Evolutionary conservation across 2,329 filamentous ascomycete species (phyloP).

Genomic region (Metarhizium anisopliae): DNA sequence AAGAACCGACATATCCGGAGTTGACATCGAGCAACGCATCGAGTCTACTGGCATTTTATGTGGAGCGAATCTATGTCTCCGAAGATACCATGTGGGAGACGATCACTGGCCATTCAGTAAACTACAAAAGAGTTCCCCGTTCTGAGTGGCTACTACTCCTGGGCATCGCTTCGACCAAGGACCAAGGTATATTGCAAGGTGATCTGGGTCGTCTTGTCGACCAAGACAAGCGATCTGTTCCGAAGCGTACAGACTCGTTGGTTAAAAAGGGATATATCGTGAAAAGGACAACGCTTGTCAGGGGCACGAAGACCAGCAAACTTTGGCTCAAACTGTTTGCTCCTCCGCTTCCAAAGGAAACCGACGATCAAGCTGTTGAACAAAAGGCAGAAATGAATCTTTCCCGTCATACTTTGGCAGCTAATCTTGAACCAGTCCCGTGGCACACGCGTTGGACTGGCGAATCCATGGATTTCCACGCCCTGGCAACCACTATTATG

Average conservation of each 20-base stretch:
- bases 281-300: slow-evolving; percentile 50
- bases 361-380: slow-evolving; percentile 14
- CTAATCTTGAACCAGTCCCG: slow-evolving; percentile 43
- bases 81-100: slow-evolving; percentile 51
- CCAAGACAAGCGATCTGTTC: slow-evolving; percentile 56
- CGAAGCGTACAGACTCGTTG: slow-evolving; percentile 50
- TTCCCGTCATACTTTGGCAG: slow-evolving; percentile 28
- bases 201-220: slow-evolving; percentile 48
- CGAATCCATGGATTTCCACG: slow-evolving; percentile 47
- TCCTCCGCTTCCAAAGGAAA: slow-evolving; percentile 31
- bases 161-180: slow-evolving; percentile 45
- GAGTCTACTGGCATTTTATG: neutral
- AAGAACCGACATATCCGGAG: neutral
- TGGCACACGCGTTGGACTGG: slow-evolving; percentile 50
- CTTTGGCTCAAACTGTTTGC: slow-evolving; percentile 51
- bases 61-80: slow-evolving; percentile 34
- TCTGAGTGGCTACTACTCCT: slow-evolving; percentile 51
- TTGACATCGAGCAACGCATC: neutral
- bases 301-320: slow-evolving; percentile 53
- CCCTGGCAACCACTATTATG: slow-evolving; percentile 47
- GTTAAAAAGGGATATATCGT: slow-evolving; percentile 52
- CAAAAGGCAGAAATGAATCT: slow-evolving; percentile 27
- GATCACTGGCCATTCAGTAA: slow-evolving; percentile 48
- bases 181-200: slow-evolving; percentile 50
- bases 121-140: slow-evolving; percentile 47